A percentile compares a stretch with the other conserved stretches of the same genome.
Conservation (phyloP, 2,329 filamentous ascomycete species). For the Botrytis elliptica region DNA sequence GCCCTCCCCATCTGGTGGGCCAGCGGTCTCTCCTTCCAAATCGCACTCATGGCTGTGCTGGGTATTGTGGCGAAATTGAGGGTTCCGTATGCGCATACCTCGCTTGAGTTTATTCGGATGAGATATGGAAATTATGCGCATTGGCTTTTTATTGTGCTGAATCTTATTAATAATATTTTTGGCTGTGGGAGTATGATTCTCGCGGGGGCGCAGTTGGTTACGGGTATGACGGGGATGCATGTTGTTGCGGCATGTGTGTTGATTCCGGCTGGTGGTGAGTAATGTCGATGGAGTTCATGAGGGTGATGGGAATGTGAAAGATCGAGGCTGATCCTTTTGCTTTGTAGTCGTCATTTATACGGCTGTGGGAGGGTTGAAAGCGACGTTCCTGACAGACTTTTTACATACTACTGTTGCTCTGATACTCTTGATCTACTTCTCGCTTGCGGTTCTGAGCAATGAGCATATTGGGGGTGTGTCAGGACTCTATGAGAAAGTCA, state of each 20-base stretch:
- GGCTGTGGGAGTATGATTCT: constrained; percentile 48
- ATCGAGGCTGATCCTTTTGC: neutral
- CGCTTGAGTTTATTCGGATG: constrained; percentile 49
- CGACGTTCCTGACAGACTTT: constrained; percentile 28
- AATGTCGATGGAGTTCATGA: neutral
- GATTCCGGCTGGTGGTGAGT: constrained; percentile 30
- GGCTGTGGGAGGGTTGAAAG: constrained; percentile 29
- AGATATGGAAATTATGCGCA: constrained; percentile 47
- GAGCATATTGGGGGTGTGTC: constrained; percentile 44
- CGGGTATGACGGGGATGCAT: constrained; percentile 28
- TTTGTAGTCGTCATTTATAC: constrained; percentile 34
- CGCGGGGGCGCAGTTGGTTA: constrained; percentile 43
- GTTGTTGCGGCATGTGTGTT: constrained; percentile 29
- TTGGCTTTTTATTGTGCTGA: constrained; percentile 44
- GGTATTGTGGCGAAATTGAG: constrained; percentile 50
- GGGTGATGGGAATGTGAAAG: neutral
- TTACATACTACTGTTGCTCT: constrained; percentile 48
- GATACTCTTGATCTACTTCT: constrained; percentile 50
- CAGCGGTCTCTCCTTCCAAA: constrained; percentile 49
- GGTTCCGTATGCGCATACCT: constrained; percentile 51
- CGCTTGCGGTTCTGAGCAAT: constrained; percentile 45
- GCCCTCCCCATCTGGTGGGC: constrained; percentile 59
- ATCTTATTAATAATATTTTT: constrained; percentile 46
- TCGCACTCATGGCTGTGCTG: constrained; percentile 49
- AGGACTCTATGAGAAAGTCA: constrained; percentile 48